These are phyloP conservation scores for Tolypocladium guangdongense DNA, from an alignment of 2,329 filamentous ascomycete genomes.

Conservation along the genomic window DNA sequence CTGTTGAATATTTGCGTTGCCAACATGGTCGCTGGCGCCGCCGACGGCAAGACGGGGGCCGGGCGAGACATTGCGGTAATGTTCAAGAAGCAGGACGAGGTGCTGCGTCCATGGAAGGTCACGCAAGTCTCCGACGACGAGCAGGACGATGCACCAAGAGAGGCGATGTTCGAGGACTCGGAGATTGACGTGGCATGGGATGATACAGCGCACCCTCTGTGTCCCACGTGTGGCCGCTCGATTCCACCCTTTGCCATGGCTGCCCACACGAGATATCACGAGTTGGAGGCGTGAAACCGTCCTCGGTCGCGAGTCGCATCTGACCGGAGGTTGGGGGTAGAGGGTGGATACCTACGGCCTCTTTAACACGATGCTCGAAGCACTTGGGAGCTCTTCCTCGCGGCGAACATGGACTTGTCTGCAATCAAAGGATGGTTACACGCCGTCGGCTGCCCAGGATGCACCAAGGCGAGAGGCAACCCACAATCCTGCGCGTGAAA, in stretches of 20 bases:
- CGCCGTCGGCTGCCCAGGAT: not conserved
- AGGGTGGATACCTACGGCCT: not conserved
- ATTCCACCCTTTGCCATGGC: slow-evolving; percentile 48
- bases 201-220: slow-evolving; percentile 19
- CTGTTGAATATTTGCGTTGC: slow-evolving; percentile 80
- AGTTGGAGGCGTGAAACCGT: slow-evolving; percentile 13
- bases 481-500: not conserved
- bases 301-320: not conserved
- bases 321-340: not conserved
- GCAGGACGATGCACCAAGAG: slow-evolving; percentile 11
- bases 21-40: slow-evolving; percentile 60
- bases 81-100: slow-evolving; percentile 66
- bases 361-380: not conserved
- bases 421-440: not conserved
- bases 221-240: slow-evolving; percentile 37
- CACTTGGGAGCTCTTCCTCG: not conserved
- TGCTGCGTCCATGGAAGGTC: slow-evolving; percentile 56
- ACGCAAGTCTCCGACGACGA: slow-evolving; percentile 20
- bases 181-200: slow-evolving; percentile 18
- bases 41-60: slow-evolving; percentile 36
- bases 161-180: slow-evolving; percentile 5
- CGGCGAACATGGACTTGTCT: not conserved
- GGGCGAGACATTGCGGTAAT: slow-evolving; percentile 72
- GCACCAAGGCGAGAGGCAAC: not conserved
- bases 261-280: slow-evolving; percentile 36